Evolutionary conservation across 768 basidiomycete species (phyloP), one percentile per base, ranked within the genome.

Genomic region (Termitomyces titanicus): DNA sequence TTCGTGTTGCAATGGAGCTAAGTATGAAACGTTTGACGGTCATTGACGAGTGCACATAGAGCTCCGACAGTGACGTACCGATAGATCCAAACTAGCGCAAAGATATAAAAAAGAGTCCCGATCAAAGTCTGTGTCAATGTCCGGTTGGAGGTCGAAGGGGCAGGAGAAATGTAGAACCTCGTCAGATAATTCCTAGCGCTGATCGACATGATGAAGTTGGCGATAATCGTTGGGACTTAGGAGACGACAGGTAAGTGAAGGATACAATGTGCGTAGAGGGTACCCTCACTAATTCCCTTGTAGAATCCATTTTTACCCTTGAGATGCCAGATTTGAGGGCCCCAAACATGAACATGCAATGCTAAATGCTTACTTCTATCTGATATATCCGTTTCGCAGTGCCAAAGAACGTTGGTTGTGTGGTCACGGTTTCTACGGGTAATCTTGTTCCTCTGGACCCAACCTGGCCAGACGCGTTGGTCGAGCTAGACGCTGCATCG

Each of bases 1-100:
- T 76, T 0, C 81, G 82, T 0, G 84, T 86, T 5, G 77, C 78
- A 46, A 86, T 82, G 4, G 83, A 70, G 25, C 52, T 33, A n/a
- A n/a, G n/a, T n/a, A 37, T 15, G 31, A 44, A 17, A 2, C 10
- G 43, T n/a, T 25, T 31, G 5, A 20, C 4, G 13, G 25, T n/a
- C n/a, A n/a, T n/a, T n/a, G n/a, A n/a, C n/a, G 12, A n/a, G 27
- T 2, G 25, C 17, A 33, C 15, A 24, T 38, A 15, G 3, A 22
- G 3, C 8, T 4, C 11, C 18, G 17, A 13, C 18, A 17, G 9
- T 34, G 20, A 57, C 55, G n/a, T 49, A 61, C 63, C 63, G 54
- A 45, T 64, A 66, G 20, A 62, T 58, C 38, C 56, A 61, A 15
- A 63, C 54, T 8, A 64, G 29, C 4, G 45, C 45, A 43, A 64